Evolutionary conservation across 371 early-diverging fungal genomes (phyloP).

Genomic region (Gilbertella persicaria): DNA sequence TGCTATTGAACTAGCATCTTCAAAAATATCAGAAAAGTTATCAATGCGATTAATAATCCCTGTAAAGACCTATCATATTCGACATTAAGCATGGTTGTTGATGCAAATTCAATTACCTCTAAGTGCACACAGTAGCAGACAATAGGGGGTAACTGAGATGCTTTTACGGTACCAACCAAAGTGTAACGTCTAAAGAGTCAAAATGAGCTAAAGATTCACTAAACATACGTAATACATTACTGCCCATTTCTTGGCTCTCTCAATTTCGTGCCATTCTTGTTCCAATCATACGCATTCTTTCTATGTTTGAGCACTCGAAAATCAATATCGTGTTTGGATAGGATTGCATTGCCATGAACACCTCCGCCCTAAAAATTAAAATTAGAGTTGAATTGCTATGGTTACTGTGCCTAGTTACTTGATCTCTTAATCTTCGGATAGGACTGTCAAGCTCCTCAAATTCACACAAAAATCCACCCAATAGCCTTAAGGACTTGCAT

Average conservation of each 20-base stretch:
- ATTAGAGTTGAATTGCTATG: neutral
- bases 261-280: conserved; percentile 57
- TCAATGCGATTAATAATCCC: conserved; percentile 70
- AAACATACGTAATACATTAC: conserved; percentile 21
- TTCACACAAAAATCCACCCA: conserved; percentile 75
- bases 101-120: no score
- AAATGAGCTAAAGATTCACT: neutral
- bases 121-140: conserved; percentile 76
- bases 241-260: conserved; percentile 69
- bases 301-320: conserved; percentile 66
- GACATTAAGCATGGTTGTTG: no score
- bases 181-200: conserved; percentile 58
- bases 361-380: conserved; percentile 68
- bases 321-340: conserved; percentile 66
- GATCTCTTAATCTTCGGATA: conserved; percentile 48
- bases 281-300: conserved; percentile 76
- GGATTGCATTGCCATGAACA: conserved; percentile 83
- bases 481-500: conserved; percentile 52
- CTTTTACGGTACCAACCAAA: conserved; percentile 53
- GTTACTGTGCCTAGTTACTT: conserved; percentile 22
- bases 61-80: conserved; percentile 55
- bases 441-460: conserved; percentile 73
- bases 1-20: conserved; percentile 50
- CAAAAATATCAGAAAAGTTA: conserved; percentile 70
- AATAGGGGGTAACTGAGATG: conserved; percentile 44